Evolutionary conservation across 169 alveolate species (phyloP).

Genomic region (Cryptosporidium sp.): DNA sequence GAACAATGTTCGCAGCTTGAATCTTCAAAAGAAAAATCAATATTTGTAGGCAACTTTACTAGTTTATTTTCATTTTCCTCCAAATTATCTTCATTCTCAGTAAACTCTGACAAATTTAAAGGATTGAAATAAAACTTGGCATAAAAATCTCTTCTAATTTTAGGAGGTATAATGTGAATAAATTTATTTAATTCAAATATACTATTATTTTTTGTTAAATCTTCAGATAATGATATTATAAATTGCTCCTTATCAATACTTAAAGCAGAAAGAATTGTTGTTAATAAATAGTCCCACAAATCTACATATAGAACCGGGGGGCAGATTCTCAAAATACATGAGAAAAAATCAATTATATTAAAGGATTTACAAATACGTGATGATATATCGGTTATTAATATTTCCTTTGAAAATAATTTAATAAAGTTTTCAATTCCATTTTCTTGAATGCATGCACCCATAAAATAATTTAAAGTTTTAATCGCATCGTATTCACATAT

Average conservation of each 20-base stretch:
- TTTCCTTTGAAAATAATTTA: slow-evolving; percentile 11
- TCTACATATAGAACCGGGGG: slow-evolving; percentile 28
- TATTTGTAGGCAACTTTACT: neutral
- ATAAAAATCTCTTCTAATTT: neutral
- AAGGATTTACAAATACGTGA: neutral
- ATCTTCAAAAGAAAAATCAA: neutral
- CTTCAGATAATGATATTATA: neutral
- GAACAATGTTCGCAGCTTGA: neutral
- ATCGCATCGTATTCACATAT: slow-evolving; percentile 4
- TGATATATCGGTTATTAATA: neutral
- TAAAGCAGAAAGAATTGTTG: neutral
- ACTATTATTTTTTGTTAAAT: neutral
- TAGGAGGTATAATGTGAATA: neutral
- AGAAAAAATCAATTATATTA: neutral
- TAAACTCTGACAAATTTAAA: neutral
- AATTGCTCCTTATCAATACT: neutral
- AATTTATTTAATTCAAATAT: slow-evolving; percentile 23
- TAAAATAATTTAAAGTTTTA: slow-evolving; percentile 25
- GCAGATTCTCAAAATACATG: slow-evolving; percentile 8
- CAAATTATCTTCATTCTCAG: neutral
- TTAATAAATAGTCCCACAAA: slow-evolving; percentile 39
- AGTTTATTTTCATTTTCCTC: neutral
- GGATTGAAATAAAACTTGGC: neutral
- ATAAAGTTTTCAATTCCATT: slow-evolving; percentile 24
- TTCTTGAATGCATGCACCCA: slow-evolving; percentile 54